phyloP scores from a whole-genome alignment of 805 yeast species.

The Candida namnaoensis region DNA sequence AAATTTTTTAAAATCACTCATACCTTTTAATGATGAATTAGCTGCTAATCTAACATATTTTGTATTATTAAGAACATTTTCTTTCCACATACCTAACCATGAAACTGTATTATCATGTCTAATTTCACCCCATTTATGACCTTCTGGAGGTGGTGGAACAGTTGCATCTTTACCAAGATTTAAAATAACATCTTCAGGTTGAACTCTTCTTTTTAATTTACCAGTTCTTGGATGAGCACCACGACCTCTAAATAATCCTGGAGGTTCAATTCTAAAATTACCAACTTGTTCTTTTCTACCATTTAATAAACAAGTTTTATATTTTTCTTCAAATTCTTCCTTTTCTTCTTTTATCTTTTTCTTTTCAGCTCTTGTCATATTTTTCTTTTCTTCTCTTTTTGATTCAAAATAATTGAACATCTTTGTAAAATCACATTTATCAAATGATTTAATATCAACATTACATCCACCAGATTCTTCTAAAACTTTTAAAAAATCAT shows the following conservation, averaged over 20 bases:
- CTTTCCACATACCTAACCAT: conserved; percentile 98
- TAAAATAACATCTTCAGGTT: conserved; percentile 82
- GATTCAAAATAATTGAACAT: conserved; percentile 67
- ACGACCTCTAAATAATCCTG: conserved; percentile 92
- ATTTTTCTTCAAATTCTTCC: conserved; percentile 73
- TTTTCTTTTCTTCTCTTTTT: conserved; percentile 64
- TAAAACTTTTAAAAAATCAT: conserved; percentile 64
- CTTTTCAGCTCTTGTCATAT: conserved; percentile 64
- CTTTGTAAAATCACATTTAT: conserved; percentile 67
- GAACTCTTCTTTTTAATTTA: conserved; percentile 74
- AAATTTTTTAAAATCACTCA: conserved; percentile 83
- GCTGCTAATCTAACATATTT: conserved; percentile 92
- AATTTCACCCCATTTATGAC: conserved; percentile 87
- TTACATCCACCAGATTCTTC: conserved; percentile 62
- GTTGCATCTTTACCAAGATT: conserved; percentile 67
- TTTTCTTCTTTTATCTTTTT: conserved; percentile 62
- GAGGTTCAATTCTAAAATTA: conserved; percentile 91
- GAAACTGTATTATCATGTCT: conserved; percentile 84
- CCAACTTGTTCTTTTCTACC: conserved; percentile 92
- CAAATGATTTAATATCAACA: conserved; percentile 45
- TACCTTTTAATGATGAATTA: conserved; percentile 83
- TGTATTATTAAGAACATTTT: conserved; percentile 73
- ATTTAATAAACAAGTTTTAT: conserved; percentile 69
- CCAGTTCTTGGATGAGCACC: conserved; percentile 98
- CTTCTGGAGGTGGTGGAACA: conserved; percentile 77